Percentiles rank a stretch among this genome's conserved stretches.
Evolutionary conservation across 176 grass and related monocot genomes (phyloP).

Genomic region (sorghum (Sorghum bicolor)): Sorghum_bicolor_NCBIv3 NC_012876.2:56493001-56493500

Average conservation of each 20-base stretch:
- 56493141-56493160: not conserved
- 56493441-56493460: not conserved
- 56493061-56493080: not conserved
- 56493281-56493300: slow-evolving; percentile 7
- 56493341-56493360: not conserved
- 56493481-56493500: slow-evolving; percentile 22
- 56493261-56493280: not conserved
- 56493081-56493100: not conserved
- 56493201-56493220: not conserved
- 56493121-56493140: not conserved
- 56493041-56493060: not conserved
- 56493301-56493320: not conserved
- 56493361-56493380: slow-evolving; percentile 13
- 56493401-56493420: not conserved
- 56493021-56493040: not conserved
- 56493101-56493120: not conserved
- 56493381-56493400: slow-evolving; percentile 29
- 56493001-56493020: not conserved
- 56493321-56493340: not conserved
- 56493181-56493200: not conserved
- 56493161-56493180: not conserved
- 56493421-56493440: not conserved
- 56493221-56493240: slow-evolving; percentile 6
- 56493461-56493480: slow-evolving; percentile 15
- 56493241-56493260: not conserved